Evolutionary conservation across 2,329 filamentous ascomycete species (phyloP).

Genomic region (Xylaria sp.): DNA sequence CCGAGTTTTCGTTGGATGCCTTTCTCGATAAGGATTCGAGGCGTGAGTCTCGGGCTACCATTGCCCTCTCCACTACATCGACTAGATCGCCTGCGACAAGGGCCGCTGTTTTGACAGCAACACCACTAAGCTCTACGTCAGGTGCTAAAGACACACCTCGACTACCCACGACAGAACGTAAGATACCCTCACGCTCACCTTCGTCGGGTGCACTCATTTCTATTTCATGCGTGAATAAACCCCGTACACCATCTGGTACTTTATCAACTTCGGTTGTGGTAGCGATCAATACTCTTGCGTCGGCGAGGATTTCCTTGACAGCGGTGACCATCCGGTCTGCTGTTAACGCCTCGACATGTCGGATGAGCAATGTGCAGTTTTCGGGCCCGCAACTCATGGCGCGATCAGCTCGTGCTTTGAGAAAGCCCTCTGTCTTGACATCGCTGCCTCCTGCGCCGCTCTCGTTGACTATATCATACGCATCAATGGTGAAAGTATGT

Average conservation of each 20-base stretch:
- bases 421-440: slow-evolving; percentile 90
- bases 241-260: slow-evolving; percentile 87
- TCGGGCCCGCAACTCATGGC: slow-evolving; percentile 88
- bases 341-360: slow-evolving; percentile 89
- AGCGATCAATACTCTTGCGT: slow-evolving; percentile 84
- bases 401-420: slow-evolving; percentile 87
- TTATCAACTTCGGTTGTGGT: slow-evolving; percentile 97
- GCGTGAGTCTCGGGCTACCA: slow-evolving; percentile 78
- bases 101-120: slow-evolving; percentile 95
- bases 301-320: slow-evolving; percentile 83
- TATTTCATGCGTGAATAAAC: slow-evolving; percentile 93
- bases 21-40: slow-evolving; percentile 75
- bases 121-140: slow-evolving; percentile 82
- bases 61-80: slow-evolving; percentile 91
- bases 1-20: slow-evolving; percentile 51
- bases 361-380: slow-evolving; percentile 84
- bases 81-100: slow-evolving; percentile 93
- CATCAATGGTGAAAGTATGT: slow-evolving; percentile 88
- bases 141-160: slow-evolving; percentile 80
- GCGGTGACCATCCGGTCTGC: slow-evolving; percentile 90
- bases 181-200: slow-evolving; percentile 86
- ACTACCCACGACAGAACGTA: slow-evolving; percentile 80
- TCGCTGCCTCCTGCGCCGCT: slow-evolving; percentile 87
- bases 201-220: slow-evolving; percentile 95
- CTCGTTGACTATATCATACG: slow-evolving; percentile 94